Evolutionary conservation across 208 protist species (phyloP).

Genomic region (Acanthamoeba sp.): DNA sequence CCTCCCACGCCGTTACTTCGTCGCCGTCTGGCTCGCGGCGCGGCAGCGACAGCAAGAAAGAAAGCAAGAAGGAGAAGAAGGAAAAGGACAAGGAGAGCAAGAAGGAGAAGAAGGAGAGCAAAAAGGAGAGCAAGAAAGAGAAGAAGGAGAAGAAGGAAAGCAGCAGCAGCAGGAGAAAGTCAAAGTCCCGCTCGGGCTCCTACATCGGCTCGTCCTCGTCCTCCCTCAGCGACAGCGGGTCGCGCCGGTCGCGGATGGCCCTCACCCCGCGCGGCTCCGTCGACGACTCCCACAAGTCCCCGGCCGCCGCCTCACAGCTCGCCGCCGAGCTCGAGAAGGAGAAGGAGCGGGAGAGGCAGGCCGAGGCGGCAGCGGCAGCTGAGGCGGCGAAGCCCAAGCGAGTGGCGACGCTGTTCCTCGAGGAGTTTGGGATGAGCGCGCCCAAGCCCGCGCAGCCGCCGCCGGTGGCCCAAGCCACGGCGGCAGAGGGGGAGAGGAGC

Average conservation of each 20-base stretch:
- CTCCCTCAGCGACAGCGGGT: neutral
- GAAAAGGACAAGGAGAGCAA: neutral
- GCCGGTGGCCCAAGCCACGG: neutral
- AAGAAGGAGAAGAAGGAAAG: neutral
- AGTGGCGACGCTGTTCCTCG: constrained; percentile 24
- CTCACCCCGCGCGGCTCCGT: neutral
- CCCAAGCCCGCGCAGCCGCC: neutral
- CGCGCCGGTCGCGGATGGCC: neutral
- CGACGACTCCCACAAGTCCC: neutral
- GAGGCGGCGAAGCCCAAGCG: neutral
- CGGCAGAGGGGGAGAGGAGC: too few relatives aligned
- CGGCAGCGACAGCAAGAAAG: neutral
- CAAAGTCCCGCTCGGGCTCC: neutral
- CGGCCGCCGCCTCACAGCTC: neutral
- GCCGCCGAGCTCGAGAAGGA: neutral
- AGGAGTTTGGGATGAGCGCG: constrained; percentile 5
- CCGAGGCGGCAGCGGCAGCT: neutral
- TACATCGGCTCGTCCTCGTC: neutral
- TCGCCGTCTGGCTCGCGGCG: neutral
- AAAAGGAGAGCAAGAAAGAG: neutral
- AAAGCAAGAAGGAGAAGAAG: neutral
- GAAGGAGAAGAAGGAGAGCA: neutral
- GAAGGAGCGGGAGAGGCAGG: neutral
- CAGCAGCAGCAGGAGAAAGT: neutral
- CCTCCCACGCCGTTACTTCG: neutral